Evolutionary conservation across 2,329 filamentous ascomycete species (phyloP).

Genomic region (Trichoderma hamatum): DNA sequence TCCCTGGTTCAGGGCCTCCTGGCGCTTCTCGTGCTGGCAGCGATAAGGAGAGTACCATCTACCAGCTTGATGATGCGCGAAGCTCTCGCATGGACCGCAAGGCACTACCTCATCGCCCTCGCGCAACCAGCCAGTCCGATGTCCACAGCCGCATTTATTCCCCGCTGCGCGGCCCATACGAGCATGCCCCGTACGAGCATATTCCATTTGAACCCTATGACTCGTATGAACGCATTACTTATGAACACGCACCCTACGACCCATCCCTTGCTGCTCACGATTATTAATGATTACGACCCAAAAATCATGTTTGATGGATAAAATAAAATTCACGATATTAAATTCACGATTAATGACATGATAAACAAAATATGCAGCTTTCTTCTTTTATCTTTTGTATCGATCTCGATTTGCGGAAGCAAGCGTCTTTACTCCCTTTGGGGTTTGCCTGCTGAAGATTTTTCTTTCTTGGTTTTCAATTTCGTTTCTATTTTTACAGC

Average conservation of each 20-base stretch:
- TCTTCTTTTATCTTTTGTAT: constrained; percentile 30
- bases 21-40: constrained; percentile 48
- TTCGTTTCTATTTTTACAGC: constrained; percentile 28
- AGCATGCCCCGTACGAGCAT: constrained; percentile 35
- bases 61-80: constrained; percentile 51
- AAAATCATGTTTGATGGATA: constrained; percentile 27
- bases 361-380: constrained; percentile 5
- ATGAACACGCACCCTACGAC: constrained; percentile 36
- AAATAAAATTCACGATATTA: constrained; percentile 17
- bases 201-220: constrained; percentile 23
- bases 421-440: constrained; percentile 24
- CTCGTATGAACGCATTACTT: constrained; percentile 17
- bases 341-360: constrained; percentile 12
- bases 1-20: constrained; percentile 15
- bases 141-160: constrained; percentile 45
- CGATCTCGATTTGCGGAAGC: constrained; percentile 27
- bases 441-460: not conserved
- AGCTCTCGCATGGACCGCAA: constrained; percentile 47
- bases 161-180: constrained; percentile 36
- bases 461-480: not conserved
- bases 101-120: constrained; percentile 48
- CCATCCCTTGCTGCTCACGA: constrained; percentile 35
- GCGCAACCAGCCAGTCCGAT: constrained; percentile 54
- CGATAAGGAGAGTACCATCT: constrained; percentile 55
- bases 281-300: constrained; percentile 39